Base-by-base conservation (phyloP, 768 basidiomycete genomes). In the Kondoa subrosea region DNA sequence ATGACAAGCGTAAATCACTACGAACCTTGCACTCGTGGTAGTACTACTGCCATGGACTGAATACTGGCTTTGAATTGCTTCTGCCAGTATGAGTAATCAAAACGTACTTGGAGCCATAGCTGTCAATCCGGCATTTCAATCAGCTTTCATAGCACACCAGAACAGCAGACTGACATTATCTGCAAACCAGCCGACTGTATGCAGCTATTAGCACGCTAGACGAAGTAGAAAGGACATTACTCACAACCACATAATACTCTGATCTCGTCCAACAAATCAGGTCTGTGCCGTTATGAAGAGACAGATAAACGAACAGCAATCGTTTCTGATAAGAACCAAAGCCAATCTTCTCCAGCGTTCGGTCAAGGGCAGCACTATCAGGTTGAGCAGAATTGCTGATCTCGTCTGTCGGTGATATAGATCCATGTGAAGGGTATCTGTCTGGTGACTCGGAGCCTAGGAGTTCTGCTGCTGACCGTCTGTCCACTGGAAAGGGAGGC, bases 41-140 rank as follows among this genome's bases (percentile, higher is more conserved):
- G 81, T 59, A 93, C 88, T 34, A 97, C 89, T 29, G 93, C 88
- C 2, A 87, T 78, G 15, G 34, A 72, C 58, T 63, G 64, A 14
- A 50, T 2, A 14, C 32, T 25, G 8, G 15, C 21, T 21, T 40
- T 31, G 15, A 8, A 2, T 29, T 14, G 56, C 2, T 4, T 27
- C 34, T 8, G 50, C 30, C 8, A 25, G 30, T 25, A 16, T 4
- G 65, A 32, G 27, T 16, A 68, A n/a, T 21, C 32, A 59, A 17
- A 2, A 58, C 67, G 4, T 21, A 88, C 87, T 81, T 91, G 88
- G 66, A 92, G 84, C 89, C 89, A 91, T 89, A 91, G 90, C 89
- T 91, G 76, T n/a, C n/a, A n/a, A 71, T 69, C 65, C 50, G 62
- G 65, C 60, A 67, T 21, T n/a, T 31, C 40, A 63, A 15, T 14